Evolutionary conservation across 208 protist genomes (phyloP).

Genomic region (Polymyxa betae): DNA sequence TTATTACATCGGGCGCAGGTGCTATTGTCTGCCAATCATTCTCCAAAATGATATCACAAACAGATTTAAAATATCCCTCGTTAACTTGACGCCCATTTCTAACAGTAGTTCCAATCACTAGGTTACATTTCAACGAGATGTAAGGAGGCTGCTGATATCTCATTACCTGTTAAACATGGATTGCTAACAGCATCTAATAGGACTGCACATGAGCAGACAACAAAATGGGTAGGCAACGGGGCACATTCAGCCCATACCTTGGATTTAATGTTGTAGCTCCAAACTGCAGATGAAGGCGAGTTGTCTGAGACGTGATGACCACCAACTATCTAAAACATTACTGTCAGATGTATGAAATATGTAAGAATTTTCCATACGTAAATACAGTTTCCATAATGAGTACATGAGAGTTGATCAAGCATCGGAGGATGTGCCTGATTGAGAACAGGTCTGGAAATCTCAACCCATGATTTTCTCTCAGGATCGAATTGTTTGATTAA

Average conservation of each 20-base stretch:
- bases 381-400: neutral
- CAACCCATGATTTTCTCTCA: neutral
- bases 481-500: neutral
- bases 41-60: neutral
- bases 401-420: neutral
- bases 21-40: neutral
- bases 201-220: neutral
- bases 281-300: neutral
- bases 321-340: neutral
- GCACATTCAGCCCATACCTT: neutral
- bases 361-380: neutral
- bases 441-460: neutral
- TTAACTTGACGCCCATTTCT: neutral
- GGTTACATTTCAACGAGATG: neutral
- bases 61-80: neutral
- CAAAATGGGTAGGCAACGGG: neutral
- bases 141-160: neutral
- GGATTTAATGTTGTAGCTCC: neutral
- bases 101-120: slow-evolving; percentile 23
- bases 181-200: neutral
- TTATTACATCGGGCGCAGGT: neutral
- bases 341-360: neutral
- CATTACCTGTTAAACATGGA: neutral
- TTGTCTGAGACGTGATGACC: neutral
- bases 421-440: neutral